These are phyloP conservation scores for Elsinoe ampelina DNA, from an alignment of 2,329 filamentous ascomycete species.

Conservation along the genomic window DNA sequence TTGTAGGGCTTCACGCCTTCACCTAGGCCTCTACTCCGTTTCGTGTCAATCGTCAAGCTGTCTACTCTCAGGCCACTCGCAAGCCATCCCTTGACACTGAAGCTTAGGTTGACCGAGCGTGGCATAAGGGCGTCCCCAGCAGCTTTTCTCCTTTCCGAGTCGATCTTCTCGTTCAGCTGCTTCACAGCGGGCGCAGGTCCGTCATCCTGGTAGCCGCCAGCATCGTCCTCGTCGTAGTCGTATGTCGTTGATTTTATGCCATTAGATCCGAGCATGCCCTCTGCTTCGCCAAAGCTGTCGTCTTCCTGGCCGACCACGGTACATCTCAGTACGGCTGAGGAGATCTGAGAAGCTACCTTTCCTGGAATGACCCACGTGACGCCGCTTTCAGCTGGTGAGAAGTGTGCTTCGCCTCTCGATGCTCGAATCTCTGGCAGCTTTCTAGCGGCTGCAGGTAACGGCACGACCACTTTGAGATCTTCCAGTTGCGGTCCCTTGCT, in stretches of 20 bases:
- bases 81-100: slow-evolving; percentile 53
- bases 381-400: slow-evolving; percentile 59
- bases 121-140: slow-evolving; percentile 43
- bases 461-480: slow-evolving; percentile 67
- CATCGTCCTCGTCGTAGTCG: slow-evolving; percentile 29
- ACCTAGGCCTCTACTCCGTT: slow-evolving; percentile 74
- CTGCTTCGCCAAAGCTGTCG: slow-evolving; percentile 32
- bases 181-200: background rate
- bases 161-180: slow-evolving; percentile 15
- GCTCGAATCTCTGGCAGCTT: slow-evolving; percentile 76
- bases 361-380: slow-evolving; percentile 77
- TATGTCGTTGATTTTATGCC: slow-evolving; percentile 34
- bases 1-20: slow-evolving; percentile 92
- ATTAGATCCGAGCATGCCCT: slow-evolving; percentile 25
- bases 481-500: slow-evolving; percentile 47
- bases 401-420: slow-evolving; percentile 73
- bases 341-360: slow-evolving; percentile 56
- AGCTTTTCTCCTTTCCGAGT: slow-evolving; percentile 44
- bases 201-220: slow-evolving; percentile 14
- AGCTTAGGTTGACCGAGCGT: slow-evolving; percentile 37
- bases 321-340: slow-evolving; percentile 55
- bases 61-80: slow-evolving; percentile 57
- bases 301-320: slow-evolving; percentile 62
- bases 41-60: slow-evolving; percentile 53
- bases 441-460: slow-evolving; percentile 59